Conservation (phyloP, 1,284 basidiomycete genomes). For the Taiwanofungus camphoratus region DNA sequence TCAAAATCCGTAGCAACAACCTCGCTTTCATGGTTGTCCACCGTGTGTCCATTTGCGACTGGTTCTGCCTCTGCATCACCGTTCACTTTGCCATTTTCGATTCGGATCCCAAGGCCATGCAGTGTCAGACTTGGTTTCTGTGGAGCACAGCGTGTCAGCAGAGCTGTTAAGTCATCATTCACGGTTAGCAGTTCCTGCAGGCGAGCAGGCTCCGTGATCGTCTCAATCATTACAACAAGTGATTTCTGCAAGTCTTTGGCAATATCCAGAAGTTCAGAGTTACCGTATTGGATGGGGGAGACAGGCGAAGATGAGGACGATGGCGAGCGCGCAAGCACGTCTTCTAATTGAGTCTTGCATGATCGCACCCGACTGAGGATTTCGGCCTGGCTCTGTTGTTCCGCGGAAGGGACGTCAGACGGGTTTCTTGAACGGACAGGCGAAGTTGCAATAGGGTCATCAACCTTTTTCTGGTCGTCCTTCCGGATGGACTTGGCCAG, state of each 20-base stretch:
- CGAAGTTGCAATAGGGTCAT: constrained; percentile 22
- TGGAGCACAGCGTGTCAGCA: constrained; percentile 40
- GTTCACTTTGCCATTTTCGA: constrained; percentile 17
- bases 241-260: constrained; percentile 52
- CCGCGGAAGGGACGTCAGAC: constrained; percentile 22
- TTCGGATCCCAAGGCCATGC: constrained; percentile 43
- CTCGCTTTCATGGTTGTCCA: constrained; percentile 21
- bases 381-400: constrained; percentile 45
- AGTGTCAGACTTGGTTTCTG: constrained; percentile 31
- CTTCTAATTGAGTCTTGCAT: constrained; percentile 45
- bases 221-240: constrained; percentile 53
- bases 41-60: constrained; percentile 16
- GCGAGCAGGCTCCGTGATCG: constrained; percentile 48
- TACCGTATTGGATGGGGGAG: constrained; percentile 14
- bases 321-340: constrained; percentile 34
- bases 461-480: constrained; percentile 58
- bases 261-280: constrained; percentile 37
- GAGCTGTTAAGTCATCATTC: constrained; percentile 64
- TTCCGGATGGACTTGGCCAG: constrained; percentile 62
- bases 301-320: constrained; percentile 29
- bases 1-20: constrained; percentile 23
- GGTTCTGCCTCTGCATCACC: constrained; percentile 1
- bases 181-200: constrained; percentile 65
- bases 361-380: constrained; percentile 46
- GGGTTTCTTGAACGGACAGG: constrained; percentile 15